phyloP scores from a whole-genome alignment of 495 filamentous ascomycete genomes.

The Aspergillus sclerotiicarbonarius region DNA sequence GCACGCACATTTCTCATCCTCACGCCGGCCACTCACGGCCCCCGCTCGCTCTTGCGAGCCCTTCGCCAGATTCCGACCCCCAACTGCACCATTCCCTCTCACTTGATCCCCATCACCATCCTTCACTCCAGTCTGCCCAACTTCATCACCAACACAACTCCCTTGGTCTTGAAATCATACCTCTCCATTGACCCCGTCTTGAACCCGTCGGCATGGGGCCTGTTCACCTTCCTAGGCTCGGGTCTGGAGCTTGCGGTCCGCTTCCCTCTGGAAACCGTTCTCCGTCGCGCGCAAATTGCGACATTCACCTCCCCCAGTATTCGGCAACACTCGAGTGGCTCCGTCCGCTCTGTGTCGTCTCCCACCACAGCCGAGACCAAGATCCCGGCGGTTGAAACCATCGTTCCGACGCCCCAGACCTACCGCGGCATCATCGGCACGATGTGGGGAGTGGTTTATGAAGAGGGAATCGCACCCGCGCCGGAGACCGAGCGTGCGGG shows the following conservation, averaged over 20 bases:
- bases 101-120: conserved; percentile 76
- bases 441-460: conserved; percentile 80
- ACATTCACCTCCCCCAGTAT: conserved; percentile 52
- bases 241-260: conserved; percentile 78
- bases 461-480: conserved; percentile 63
- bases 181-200: conserved; percentile 76
- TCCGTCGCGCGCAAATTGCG: conserved; percentile 80
- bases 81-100: conserved; percentile 67
- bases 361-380: conserved; percentile 34
- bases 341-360: conserved; percentile 23
- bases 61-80: conserved; percentile 67
- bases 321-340: conserved; percentile 56
- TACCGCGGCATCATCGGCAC: conserved; percentile 84
- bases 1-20: conserved; percentile 84
- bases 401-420: conserved; percentile 59
- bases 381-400: conserved; percentile 59
- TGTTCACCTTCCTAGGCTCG: conserved; percentile 74
- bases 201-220: conserved; percentile 74
- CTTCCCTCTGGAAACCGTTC: conserved; percentile 86
- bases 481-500: conserved; percentile 36
- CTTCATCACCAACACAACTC: conserved; percentile 72
- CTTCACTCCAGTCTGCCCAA: conserved; percentile 82
- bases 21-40: conserved; percentile 68
- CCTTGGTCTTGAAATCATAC: conserved; percentile 74
- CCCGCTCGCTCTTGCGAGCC: conserved; percentile 70